phyloP scores from a whole-genome alignment of 495 filamentous ascomycete species.

The Astrothelium macrocarpum region DNA sequence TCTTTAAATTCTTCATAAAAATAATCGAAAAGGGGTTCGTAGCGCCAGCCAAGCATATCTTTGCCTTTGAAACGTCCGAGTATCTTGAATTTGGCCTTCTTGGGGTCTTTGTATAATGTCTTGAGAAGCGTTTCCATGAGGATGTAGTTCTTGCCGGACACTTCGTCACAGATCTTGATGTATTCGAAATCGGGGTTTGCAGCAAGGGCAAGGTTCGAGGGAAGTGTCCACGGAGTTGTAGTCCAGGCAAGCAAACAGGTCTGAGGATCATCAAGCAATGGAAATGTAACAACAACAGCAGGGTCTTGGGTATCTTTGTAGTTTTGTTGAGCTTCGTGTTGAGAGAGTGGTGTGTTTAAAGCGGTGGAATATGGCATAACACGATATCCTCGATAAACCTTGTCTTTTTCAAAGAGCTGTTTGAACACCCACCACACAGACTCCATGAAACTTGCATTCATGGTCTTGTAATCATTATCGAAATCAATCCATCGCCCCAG shows the following conservation, averaged over 20 bases:
- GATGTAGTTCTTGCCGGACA: constrained; percentile 74
- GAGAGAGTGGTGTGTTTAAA: constrained; percentile 79
- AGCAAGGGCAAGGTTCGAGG: constrained; percentile 72
- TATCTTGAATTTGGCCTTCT: constrained; percentile 94
- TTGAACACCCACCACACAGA: constrained; percentile 96
- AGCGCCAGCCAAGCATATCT: constrained; percentile 86
- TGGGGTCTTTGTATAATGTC: constrained; percentile 89
- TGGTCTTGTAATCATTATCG: constrained; percentile 96
- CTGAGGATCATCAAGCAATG: constrained; percentile 67
- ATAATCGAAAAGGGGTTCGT: constrained; percentile 85
- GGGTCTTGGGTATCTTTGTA: constrained; percentile 91
- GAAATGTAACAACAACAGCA: constrained; percentile 83
- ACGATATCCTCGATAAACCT: constrained; percentile 77
- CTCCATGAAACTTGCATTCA: constrained; percentile 94
- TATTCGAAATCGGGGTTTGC: constrained; percentile 89
- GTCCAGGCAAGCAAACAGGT: constrained; percentile 71
- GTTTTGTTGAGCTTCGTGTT: constrained; percentile 91
- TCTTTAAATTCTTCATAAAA: constrained; percentile 93
- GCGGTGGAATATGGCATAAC: constrained; percentile 96
- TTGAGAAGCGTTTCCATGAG: constrained; percentile 74
- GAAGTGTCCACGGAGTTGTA: constrained; percentile 93
- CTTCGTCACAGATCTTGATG: constrained; percentile 78
- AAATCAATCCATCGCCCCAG: constrained; percentile 98
- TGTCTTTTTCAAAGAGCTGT: constrained; percentile 77
- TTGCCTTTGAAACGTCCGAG: constrained; percentile 72